Evolutionary conservation across 768 basidiomycete genomes (phyloP), one percentile per base, ranked within the genome.

Genomic region (Boletus sp.): DNA sequence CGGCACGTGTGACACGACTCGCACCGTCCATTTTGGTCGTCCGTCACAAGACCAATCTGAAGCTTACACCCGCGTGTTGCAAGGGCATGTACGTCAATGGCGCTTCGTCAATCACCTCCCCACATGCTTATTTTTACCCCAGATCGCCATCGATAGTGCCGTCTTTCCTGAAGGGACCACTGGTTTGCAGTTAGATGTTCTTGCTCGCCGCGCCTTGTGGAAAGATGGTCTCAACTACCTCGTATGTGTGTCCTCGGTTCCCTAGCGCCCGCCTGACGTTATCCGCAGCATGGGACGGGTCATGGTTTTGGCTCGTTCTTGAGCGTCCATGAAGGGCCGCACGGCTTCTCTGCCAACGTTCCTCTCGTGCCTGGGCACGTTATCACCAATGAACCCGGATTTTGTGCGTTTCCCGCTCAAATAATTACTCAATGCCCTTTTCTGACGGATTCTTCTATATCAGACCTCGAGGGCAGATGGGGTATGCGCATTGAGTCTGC

Each of bases 401-500:
- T 86, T 73, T 96, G 89, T 92, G 68, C 71, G 89, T 81, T 35
- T 54, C 12, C 24, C 45, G 29, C 18, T 54, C 33, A 24, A 42
- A 39, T 53, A 24, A 66, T 58, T 59, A 58, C 50, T 50, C 18
- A 32, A 55, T 58, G n/a, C n/a, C 33, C 47, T 48, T 63, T 42
- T 56, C 65, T 62, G 37, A 63, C 44, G 51, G 58, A 53, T 40
- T 39, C 37, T 52, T 49, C 46, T 48, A 47, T 58, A 65, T 57
- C 66, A 87, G 90, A 95, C 70, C 80, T 84, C 32, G 86, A 86
- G 50, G 86, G 87, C 14, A 79, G 83, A 60, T 98, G 85, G 81
- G 97, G 97, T 5, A 87, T 99, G 71, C 84, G 97, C 6, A 92
- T 94, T 47, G 97, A 99, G 73, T 92, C 89, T 47, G 89, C 92